Percentiles rank a stretch among this genome's conserved stretches.
phyloP scores from a whole-genome alignment of 192 early-diverging fungal species.

The Lunasporangiospora selenospora region DNA sequence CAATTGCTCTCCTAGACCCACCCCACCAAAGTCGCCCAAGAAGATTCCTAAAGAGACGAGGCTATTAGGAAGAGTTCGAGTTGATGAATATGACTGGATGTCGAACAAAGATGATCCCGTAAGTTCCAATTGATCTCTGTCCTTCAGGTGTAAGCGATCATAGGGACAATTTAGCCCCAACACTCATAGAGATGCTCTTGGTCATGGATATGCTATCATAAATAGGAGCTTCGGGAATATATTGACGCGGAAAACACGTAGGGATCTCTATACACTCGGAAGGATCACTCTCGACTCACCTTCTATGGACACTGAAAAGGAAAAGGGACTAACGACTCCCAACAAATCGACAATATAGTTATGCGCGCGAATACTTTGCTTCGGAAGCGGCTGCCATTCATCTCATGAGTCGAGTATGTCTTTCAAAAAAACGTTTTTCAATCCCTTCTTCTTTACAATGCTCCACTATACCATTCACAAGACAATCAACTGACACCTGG shows the following conservation, averaged over 20 bases:
- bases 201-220: too few species aligned
- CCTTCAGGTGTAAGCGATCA: not conserved
- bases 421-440: not conserved
- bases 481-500: too few species aligned
- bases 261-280: not conserved
- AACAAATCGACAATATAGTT: slow-evolving; percentile 22
- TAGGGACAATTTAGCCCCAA: too few species aligned
- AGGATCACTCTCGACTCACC: not conserved
- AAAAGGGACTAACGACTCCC: slow-evolving; percentile 19
- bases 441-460: not conserved
- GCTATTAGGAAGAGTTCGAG: slow-evolving; percentile 44
- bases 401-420: slow-evolving; percentile 25
- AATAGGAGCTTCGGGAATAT: slow-evolving; percentile 51
- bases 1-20: slow-evolving; percentile 17
- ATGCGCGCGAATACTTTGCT: slow-evolving; percentile 40
- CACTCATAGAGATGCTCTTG: too few species aligned
- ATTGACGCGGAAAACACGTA: slow-evolving; percentile 63
- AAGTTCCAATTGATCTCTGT: slow-evolving; percentile 11
- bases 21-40: slow-evolving; percentile 48
- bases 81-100: slow-evolving; percentile 63
- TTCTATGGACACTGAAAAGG: slow-evolving; percentile 17
- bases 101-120: slow-evolving; percentile 55
- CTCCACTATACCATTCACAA: too few species aligned
- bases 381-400: slow-evolving; percentile 35
- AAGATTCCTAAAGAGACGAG: slow-evolving; percentile 46